phyloP scores from a whole-genome alignment of 495 filamentous ascomycete genomes.

The Penicillium ochrochloron region DNA sequence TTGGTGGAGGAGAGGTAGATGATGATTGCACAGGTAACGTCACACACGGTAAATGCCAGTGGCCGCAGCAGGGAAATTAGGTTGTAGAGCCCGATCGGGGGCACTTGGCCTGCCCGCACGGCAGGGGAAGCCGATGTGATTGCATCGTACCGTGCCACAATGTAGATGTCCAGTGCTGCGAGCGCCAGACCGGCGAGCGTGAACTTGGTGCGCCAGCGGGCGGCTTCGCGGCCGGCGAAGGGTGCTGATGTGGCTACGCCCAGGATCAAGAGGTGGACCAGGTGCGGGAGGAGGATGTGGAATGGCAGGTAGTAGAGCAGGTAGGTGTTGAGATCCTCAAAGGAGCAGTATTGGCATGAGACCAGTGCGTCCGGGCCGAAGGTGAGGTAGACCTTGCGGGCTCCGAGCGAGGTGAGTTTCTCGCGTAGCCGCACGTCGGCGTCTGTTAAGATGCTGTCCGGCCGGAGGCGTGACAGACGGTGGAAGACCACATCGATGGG shows the following conservation, averaged over 20 bases:
- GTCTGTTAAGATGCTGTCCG: slow-evolving; percentile 55
- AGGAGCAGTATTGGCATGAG: slow-evolving; percentile 80
- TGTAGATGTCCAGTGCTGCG: slow-evolving; percentile 67
- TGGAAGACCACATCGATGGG: slow-evolving; percentile 83
- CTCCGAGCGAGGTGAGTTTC: slow-evolving; percentile 70
- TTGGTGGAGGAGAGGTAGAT: slow-evolving; percentile 80
- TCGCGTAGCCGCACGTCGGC: slow-evolving; percentile 65
- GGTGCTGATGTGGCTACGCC: slow-evolving; percentile 64
- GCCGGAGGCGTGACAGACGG: slow-evolving; percentile 69
- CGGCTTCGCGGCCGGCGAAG: slow-evolving; percentile 59
- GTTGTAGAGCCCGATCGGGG: slow-evolving; percentile 66
- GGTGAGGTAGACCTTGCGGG: slow-evolving; percentile 78
- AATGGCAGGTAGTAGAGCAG: slow-evolving; percentile 79
- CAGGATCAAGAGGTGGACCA: slow-evolving; percentile 71
- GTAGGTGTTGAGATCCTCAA: slow-evolving; percentile 72
- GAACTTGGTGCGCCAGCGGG: slow-evolving; percentile 70
- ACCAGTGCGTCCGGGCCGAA: slow-evolving; percentile 75
- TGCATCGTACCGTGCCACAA: slow-evolving; percentile 65
- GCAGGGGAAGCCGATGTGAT: slow-evolving; percentile 48
- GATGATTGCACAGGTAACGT: slow-evolving; percentile 61
- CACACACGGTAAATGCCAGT: slow-evolving; percentile 61
- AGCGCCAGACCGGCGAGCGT: slow-evolving; percentile 64
- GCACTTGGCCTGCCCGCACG: slow-evolving; percentile 41
- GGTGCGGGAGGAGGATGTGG: slow-evolving; percentile 71
- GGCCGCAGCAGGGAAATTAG: slow-evolving; percentile 61